These are phyloP conservation scores for Paecilomyces sp. DNA, from an alignment of 2,329 filamentous ascomycete species.

Conservation along the genomic window DNA sequence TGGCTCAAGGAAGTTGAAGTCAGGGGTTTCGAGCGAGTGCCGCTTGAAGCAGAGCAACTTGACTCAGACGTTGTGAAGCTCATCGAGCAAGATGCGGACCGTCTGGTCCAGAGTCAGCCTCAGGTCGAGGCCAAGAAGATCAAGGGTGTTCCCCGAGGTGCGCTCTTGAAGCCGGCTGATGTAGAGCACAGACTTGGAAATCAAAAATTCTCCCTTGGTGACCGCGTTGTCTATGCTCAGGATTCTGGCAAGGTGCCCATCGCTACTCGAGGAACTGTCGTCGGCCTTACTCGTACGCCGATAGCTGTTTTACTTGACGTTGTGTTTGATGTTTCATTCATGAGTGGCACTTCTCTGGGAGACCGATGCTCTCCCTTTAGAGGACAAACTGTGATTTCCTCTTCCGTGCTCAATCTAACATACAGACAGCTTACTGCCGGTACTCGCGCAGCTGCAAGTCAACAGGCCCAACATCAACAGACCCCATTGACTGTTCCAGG, in stretches of 20 bases:
- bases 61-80: slow-evolving; percentile 81
- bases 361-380: slow-evolving; percentile 89
- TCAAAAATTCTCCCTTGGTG: slow-evolving; percentile 76
- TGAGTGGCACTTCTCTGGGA: slow-evolving; percentile 89
- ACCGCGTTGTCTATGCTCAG: slow-evolving; percentile 87
- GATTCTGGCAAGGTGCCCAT: slow-evolving; percentile 94
- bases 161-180: slow-evolving; percentile 85
- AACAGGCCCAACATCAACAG: slow-evolving; percentile 50
- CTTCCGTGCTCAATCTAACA: slow-evolving; percentile 82
- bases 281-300: slow-evolving; percentile 83
- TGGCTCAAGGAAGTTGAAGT: slow-evolving; percentile 92
- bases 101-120: slow-evolving; percentile 46
- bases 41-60: slow-evolving; percentile 90
- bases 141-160: slow-evolving; percentile 74
- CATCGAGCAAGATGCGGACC: slow-evolving; percentile 71
- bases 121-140: slow-evolving; percentile 61
- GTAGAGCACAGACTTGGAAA: slow-evolving; percentile 87
- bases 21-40: slow-evolving; percentile 90
- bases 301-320: slow-evolving; percentile 79
- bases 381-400: slow-evolving; percentile 80
- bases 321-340: slow-evolving; percentile 90
- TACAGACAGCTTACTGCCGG: slow-evolving; percentile 69
- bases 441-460: slow-evolving; percentile 33
- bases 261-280: slow-evolving; percentile 83
- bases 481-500: slow-evolving; percentile 48